Percentiles rank a stretch among this genome's conserved stretches.
These are phyloP conservation scores for Phaeoacremonium minimum DNA, from an alignment of 2,329 filamentous ascomycete genomes.

Conservation along the genomic window DNA sequence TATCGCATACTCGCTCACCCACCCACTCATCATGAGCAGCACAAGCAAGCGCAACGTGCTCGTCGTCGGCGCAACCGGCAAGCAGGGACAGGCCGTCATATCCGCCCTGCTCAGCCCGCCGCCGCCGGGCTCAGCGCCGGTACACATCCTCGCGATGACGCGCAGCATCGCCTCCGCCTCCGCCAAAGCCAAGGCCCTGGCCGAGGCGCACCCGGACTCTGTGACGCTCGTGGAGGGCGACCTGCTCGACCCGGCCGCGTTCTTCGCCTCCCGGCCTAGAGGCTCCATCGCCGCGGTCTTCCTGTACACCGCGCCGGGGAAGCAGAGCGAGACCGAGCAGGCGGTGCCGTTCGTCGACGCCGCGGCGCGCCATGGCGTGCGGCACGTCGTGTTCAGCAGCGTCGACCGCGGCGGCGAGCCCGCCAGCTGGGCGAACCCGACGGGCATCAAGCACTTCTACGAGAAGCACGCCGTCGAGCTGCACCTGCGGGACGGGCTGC, in stretches of 20 bases:
- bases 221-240: constrained; percentile 48
- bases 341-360: constrained; percentile 55
- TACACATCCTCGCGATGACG: constrained; percentile 56
- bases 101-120: constrained; percentile 20
- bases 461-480: constrained; percentile 59
- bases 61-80: constrained; percentile 30
- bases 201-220: constrained; percentile 23
- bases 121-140: too few species aligned
- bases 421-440: constrained; percentile 44
- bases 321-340: constrained; percentile 41
- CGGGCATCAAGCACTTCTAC: constrained; percentile 57
- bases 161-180: constrained; percentile 46
- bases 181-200: constrained; percentile 47
- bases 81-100: constrained; percentile 30
- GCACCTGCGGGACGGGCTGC: constrained; percentile 51
- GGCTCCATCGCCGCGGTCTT: too few species aligned
- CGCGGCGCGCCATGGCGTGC: constrained; percentile 48
- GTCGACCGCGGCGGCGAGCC: constrained; percentile 57
- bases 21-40: too few species aligned
- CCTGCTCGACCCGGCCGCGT: too few species aligned
- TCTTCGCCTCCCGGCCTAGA: too few species aligned
- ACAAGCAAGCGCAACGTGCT: too few species aligned
- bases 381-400: constrained; percentile 59
- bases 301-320: constrained; percentile 33
- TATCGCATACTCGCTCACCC: too few species aligned